A percentile compares a stretch with the other conserved stretches of the same genome.
Conservation (phyloP, 164 flowering plant genomes). For the Protea cynaroides region DNA sequence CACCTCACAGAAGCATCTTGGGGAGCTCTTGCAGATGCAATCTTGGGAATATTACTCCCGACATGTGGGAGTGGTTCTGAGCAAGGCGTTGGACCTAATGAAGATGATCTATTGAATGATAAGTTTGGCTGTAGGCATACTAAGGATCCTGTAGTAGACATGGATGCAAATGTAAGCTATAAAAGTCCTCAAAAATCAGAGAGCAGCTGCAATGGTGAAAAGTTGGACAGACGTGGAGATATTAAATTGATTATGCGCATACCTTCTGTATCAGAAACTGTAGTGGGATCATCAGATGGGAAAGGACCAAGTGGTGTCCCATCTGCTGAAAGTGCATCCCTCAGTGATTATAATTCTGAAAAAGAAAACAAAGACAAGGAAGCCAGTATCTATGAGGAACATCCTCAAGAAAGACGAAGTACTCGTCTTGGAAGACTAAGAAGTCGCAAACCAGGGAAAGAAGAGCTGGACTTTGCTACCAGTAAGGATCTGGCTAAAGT, state of each 20-base stretch:
- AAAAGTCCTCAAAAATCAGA: constrained; percentile 9
- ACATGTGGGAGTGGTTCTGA: constrained; percentile 28
- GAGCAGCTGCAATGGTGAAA: constrained; percentile 7
- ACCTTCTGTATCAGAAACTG: constrained; percentile 37
- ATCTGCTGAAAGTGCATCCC: constrained; percentile 21
- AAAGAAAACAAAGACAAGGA: constrained; percentile 54
- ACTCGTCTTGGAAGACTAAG: constrained; percentile 82
- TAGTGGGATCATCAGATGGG: constrained; percentile 22
- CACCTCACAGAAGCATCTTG: constrained; percentile 67
- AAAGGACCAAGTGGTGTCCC: constrained; percentile 17
- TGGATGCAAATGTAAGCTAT: constrained; percentile 4
- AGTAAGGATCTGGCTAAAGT: constrained; percentile 57
- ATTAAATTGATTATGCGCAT: constrained; percentile 45
- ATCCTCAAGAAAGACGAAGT: constrained; percentile 89
- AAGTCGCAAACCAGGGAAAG: constrained; percentile 90
- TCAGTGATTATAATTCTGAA: constrained; percentile 27
- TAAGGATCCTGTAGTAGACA: constrained; percentile 6
- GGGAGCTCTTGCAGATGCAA: constrained; percentile 49
- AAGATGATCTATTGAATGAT: constrained; percentile 14
- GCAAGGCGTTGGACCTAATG: constrained; percentile 10
- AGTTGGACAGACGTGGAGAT: constrained; percentile 34
- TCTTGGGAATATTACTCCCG: constrained; percentile 44
- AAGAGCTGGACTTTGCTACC: constrained; percentile 48
- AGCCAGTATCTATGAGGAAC: constrained; percentile 48
- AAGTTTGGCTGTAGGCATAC: constrained; percentile 10